Evolutionary conservation across 192 early-diverging fungal species (phyloP), one percentile per base, ranked within the genome.

Genomic region (Gorgonomyces haynaldii): DNA sequence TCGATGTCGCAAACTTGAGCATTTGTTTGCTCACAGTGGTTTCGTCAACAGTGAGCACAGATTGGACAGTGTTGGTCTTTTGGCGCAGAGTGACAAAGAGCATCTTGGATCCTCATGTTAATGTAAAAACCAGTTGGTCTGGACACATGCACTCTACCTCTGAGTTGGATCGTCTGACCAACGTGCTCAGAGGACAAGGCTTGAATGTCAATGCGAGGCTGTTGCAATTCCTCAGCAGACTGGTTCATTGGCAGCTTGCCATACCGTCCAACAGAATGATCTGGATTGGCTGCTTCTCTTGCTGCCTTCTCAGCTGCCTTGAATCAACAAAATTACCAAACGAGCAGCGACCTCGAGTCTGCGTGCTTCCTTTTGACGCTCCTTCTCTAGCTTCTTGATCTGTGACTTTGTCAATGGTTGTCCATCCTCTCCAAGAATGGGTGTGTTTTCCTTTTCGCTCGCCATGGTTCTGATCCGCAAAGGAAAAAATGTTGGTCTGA

Each of bases 11-110:
- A 72, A 83, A 98, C 67, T 93, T 96, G 50, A 93, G 71, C 89
- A 98, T 95, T 41, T 88, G 77, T 74, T 93, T 94, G 82, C 89
- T 94, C 54, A 94, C 70, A 5, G 58, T 70, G 19, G 66, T 53
- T 13, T 73, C 79, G 54, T 93, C 72, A 31, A 74, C 76, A 12
- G 72, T 55, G 20, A 97, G 49, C 38, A 98, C 70, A 25, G 78
- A 88, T 68, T 98, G 96, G 37, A 87, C 85, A n/a, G 91, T 98
- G 30, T 70, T 68, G 25, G 76, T 78, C 37, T 74, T 68, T 63
- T 96, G 89, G 41, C 96, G 84, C 47, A 98, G 66, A 21, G 83
- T 82, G 48, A 98, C 64, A 66, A 98, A 98, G 57, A 82, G 84
- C 71, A 87, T 81, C 63, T 91, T 91, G 53, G 65, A 62, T 23